Conservation (phyloP, 305 asterid genomes). For the Withania somnifera region DNA sequence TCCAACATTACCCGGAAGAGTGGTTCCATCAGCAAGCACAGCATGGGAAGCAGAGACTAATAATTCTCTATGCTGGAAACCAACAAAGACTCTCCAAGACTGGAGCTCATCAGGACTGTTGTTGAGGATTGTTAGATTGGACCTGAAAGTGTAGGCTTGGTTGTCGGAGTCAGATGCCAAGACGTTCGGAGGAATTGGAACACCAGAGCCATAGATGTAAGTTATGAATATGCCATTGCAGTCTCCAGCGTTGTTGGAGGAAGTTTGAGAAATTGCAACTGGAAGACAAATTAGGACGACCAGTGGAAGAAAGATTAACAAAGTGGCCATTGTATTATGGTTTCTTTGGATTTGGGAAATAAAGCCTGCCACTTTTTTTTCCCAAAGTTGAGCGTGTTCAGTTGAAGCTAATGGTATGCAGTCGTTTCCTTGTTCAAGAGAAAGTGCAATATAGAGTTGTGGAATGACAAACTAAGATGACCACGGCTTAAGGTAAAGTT, state of each 20-base stretch:
- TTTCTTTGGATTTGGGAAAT: not conserved
- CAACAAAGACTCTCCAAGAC: conserved; percentile 68
- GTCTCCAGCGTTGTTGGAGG: not conserved
- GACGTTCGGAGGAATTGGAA: conserved; percentile 34
- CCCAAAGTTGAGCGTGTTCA: too few species aligned
- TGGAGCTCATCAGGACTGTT: conserved; percentile 40
- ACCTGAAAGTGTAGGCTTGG: conserved; percentile 57
- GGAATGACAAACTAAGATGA: not conserved
- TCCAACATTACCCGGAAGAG: conserved; percentile 50
- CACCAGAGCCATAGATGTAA: conserved; percentile 27
- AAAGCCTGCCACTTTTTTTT: too few species aligned
- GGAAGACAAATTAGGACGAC: conserved; percentile 20
- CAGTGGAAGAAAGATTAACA: conserved; percentile 1
- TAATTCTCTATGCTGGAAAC: conserved; percentile 46
- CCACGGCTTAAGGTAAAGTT: not conserved
- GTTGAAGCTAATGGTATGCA: too few species aligned
- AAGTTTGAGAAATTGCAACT: conserved; percentile 28
- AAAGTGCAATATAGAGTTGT: not conserved
- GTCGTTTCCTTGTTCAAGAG: too few species aligned
- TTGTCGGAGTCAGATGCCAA: conserved; percentile 15
- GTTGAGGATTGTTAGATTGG: conserved; percentile 43
- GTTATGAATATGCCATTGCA: conserved; percentile 57
- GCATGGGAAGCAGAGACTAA: conserved; percentile 44
- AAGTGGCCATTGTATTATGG: conserved; percentile 11
- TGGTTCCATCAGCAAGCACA: conserved; percentile 46